phyloP scores from a whole-genome alignment of 2,329 filamentous ascomycete genomes.

The Cladosporium sp. region DNA sequence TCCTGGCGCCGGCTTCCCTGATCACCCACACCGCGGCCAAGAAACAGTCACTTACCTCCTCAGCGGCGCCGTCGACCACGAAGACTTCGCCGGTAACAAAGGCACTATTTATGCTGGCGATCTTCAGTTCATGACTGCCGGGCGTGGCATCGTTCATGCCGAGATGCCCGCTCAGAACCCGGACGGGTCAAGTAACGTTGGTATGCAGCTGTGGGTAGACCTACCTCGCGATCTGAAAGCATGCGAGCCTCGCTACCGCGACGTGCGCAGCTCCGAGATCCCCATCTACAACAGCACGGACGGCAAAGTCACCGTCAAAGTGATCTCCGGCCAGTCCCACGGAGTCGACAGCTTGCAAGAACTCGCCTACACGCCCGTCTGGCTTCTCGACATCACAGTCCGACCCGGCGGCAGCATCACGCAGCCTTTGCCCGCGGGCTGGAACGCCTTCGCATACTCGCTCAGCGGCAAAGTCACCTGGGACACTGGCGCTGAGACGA shows the following conservation, averaged over 20 bases:
- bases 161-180: constrained; percentile 85
- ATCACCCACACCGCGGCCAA: constrained; percentile 80
- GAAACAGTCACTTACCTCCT: constrained; percentile 90
- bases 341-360: constrained; percentile 86
- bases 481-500: constrained; percentile 54
- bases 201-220: constrained; percentile 95
- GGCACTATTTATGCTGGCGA: constrained; percentile 87
- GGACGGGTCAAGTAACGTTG: constrained; percentile 70
- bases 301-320: constrained; percentile 76
- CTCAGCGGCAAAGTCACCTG: constrained; percentile 72
- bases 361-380: constrained; percentile 94
- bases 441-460: constrained; percentile 89
- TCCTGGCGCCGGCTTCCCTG: constrained; percentile 83
- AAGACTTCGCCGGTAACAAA: constrained; percentile 83
- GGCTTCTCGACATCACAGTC: constrained; percentile 83
- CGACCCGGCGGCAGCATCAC: constrained; percentile 74
- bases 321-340: constrained; percentile 83
- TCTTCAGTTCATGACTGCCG: constrained; percentile 97
- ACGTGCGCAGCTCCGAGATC: constrained; percentile 77
- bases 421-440: constrained; percentile 74
- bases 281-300: constrained; percentile 70
- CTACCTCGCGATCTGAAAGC: constrained; percentile 77
- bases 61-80: constrained; percentile 82
- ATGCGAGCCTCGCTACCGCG: constrained; percentile 90
- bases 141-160: constrained; percentile 86